Conservation (phyloP, 208 protist species). For the Angomonas deanei region DNA sequence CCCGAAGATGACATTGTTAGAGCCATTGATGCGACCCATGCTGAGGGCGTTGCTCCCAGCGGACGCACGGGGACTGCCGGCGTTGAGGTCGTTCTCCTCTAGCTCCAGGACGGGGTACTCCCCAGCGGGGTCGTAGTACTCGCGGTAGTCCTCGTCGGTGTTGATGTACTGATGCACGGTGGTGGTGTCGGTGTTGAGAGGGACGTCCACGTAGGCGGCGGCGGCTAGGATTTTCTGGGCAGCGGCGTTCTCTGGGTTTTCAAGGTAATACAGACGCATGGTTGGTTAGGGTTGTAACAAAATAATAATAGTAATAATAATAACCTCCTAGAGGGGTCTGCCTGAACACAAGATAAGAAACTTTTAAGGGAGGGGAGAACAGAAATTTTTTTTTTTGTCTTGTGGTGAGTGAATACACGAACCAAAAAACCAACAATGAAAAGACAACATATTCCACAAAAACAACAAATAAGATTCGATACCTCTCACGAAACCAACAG, state of each 20-base stretch:
- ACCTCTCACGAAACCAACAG: neutral
- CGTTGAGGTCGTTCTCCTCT: constrained; percentile 10
- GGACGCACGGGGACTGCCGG: neutral
- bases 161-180: constrained; percentile 30
- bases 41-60: neutral
- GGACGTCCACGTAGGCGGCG: constrained; percentile 47
- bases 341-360: constrained; percentile 4
- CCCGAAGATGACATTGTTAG: constrained; percentile 62
- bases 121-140: constrained; percentile 61
- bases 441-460: neutral
- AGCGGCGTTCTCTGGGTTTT: constrained; percentile 42
- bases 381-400: neutral
- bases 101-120: constrained; percentile 69
- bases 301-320: too few relatives aligned
- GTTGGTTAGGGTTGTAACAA: neutral
- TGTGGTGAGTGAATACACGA: neutral
- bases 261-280: constrained; percentile 40
- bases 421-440: neutral
- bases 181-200: constrained; percentile 24
- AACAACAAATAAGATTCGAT: neutral
- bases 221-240: constrained; percentile 48
- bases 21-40: constrained; percentile 9
- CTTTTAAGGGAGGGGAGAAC: neutral
- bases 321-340: too few relatives aligned
- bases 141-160: constrained; percentile 43